Base-by-base conservation (phyloP, 352 stramenopile genomes). In the Phytophthora pini region DNA sequence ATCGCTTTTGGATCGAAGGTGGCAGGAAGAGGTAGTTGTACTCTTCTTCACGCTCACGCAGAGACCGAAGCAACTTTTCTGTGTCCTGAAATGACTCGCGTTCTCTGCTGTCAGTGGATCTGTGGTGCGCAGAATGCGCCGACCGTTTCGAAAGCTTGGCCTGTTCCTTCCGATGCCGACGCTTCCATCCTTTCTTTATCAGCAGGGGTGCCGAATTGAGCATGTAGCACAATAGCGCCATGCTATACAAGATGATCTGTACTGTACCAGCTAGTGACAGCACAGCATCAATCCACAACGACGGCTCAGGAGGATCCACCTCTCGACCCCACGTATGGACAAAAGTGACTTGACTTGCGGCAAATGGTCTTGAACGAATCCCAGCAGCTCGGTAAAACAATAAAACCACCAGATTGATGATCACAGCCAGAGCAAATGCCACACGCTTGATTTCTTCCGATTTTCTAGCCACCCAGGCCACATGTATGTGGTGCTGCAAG, bases 151-250 rank as follows among this genome's bases (percentile, higher is more conserved):
- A 88, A 22, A 60, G 51, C 17, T 64, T 68, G 9, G 72, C 63
- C 62, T 81, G 65, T 22, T 88, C 62, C 4, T 57, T 51, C 12
- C 77, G 72, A 55, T 81, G 80, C 24, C 79, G 79, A 2, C 77
- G 76, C 52, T 89, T 90, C 77, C 82, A 88, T 3, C 80, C 79
- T 57, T 90, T 87, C 57, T 89, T 88, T 20, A 93, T 82, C 5
- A 90, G 38, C 20, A 90, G 49, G 7, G 84, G 84, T 2, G 82
- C 84, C 12, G 79, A 87, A 47, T 93, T 93, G 34, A 87, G 67
- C 47, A 87, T 60, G 49, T 91, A 88, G 48, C 80, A 87, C 3
- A 80, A n/a, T 24, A 93, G 27, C 10, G 88, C 76, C 29, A 80
- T 51, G 8, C 36, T 65, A 26, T 80, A 91, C 3, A 90, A 31